A percentile compares a stretch with the other conserved stretches of the same genome.
phyloP scores from a whole-genome alignment of 2,329 filamentous ascomycete species.

The Nannizzia gypsea region DNA sequence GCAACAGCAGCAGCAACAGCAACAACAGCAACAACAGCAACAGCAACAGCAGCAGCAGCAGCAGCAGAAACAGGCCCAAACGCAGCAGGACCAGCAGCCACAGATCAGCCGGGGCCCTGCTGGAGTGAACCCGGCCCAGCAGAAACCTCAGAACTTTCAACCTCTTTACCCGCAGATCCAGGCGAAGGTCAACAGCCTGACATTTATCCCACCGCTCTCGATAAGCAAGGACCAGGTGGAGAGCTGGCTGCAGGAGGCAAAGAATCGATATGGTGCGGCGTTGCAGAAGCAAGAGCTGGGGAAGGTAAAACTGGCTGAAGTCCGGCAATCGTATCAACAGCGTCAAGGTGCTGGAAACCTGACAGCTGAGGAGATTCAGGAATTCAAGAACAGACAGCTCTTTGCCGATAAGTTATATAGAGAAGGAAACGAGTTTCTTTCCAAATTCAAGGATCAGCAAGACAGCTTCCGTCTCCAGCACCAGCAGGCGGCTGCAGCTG shows the following conservation, averaged over 20 bases:
- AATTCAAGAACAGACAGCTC: constrained; percentile 32
- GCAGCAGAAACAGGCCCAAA: constrained; percentile 14
- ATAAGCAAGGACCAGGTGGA: constrained; percentile 34
- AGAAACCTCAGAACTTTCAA: constrained; percentile 29
- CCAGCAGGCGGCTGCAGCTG: constrained; percentile 22
- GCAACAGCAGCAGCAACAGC: constrained; percentile 14
- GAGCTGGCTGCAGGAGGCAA: constrained; percentile 38
- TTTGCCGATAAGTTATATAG: constrained; percentile 31
- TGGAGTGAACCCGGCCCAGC: constrained; percentile 15
- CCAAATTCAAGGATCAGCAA: constrained; percentile 39
- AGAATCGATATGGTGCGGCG: constrained; percentile 36
- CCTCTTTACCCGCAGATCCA: constrained; percentile 37
- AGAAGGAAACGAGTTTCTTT: constrained; percentile 37
- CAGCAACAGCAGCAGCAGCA: constrained; percentile 17
- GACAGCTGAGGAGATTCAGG: constrained; percentile 32
- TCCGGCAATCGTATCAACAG: constrained; percentile 29
- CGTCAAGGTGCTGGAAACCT: constrained; percentile 31
- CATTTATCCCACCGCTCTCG: constrained; percentile 36
- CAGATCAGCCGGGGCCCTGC: not conserved
- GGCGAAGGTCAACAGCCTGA: constrained; percentile 34
- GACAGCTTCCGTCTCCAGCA: constrained; percentile 33
- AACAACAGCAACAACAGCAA: constrained; percentile 15
- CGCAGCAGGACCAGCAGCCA: constrained; percentile 9
- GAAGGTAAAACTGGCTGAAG: constrained; percentile 31
- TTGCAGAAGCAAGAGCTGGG: constrained; percentile 39